Base-by-base conservation (phyloP, 306 rosid species). In the Dicorynia guianensis region DNA sequence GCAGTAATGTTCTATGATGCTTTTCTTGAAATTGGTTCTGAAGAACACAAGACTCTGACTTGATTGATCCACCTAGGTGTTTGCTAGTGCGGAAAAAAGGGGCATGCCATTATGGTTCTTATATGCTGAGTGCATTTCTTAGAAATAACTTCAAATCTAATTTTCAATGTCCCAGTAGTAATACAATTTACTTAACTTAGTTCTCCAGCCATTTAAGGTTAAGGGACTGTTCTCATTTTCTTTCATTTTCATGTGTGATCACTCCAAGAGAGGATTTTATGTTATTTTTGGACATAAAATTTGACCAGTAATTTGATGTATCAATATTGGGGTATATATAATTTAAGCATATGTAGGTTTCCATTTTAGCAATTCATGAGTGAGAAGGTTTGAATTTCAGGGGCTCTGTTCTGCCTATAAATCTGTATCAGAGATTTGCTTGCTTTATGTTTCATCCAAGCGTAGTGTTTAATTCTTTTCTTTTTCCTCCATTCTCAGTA, bases 261-360 rank as follows among this genome's bases (percentile, higher is more conserved):
- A 40, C 46, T 40, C 46, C 46, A 40, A 6, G 1, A 6, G 46
- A 40, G 10, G 46, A 7, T 40, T 40, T 40, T 10, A 6, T 40
- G 9, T 40, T 3, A 40, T 40, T 4, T 2, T 40, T 40, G 46
- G 7, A 10, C 46, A 7, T 5, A 3, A 40, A 40, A 40, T 40
- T 6, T 4, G 2, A 40, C 0, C 9, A 10, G 9, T n/a, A n/a
- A n/a, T n/a, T n/a, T n/a, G n/a, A n/a, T n/a, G 11, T 15, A 43
- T 19, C 58, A 46, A 66, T 18, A 1, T 10, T 43, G 39, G 55
- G 53, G 38, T 43, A 19, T 43, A 1, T 11, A 4, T 36, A 61
- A 15, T 64, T 43, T 40, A 67, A 55, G 68, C 35, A 71, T 53
- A 48, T 72, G 14, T 43, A 63, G 69, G 46, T 72, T 57, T 61